Evolutionary conservation across 345 rosid species (phyloP), one percentile per base, ranked within the genome.

Genomic region (Gossypium anomalum): DNA sequence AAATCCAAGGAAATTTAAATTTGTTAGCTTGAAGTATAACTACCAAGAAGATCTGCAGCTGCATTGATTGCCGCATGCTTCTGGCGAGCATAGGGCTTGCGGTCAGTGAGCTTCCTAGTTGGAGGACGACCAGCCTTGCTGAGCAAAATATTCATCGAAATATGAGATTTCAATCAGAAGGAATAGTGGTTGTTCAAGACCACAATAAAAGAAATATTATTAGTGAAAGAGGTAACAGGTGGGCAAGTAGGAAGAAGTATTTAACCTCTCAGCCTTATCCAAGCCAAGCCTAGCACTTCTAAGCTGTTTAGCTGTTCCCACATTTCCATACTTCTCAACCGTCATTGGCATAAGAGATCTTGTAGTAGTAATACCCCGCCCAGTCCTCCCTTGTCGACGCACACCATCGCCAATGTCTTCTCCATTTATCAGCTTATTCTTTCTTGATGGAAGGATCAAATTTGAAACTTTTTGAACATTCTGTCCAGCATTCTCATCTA

Each of bases 111-210:
- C 86, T 95, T 95, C 85, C 98, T 89, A 72, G 92, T 84, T 66
- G 94, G 88, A 58, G 94, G 97, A 79, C 98, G 96, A 72, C 99
- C 97, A 17, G 85, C 81, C 82, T 90, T 93, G 87, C 97, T 93
- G 96, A 75, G 72, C 47, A 83, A 71, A 82, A 80, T 22, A 78
- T 76, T 59, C 57, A 81, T 69, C 48, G 70, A 82, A 72, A 55
- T 16, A 63, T 81, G 48, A 80, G 85, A 56, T 70, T 67, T 62
- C 71, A 63, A 67, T 29, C 25, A 65, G 53, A 73, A 68, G 23
- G 8, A 23, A 61, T 49, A 20, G 67, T 64, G 68, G 7, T 22
- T 23, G 7, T 43, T 23, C 25, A 19, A 48, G 62, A 73, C 69
- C 49, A 62, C 16, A 64, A 62, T 67, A 67, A 72, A 59, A 4